phyloP scores from a whole-genome alignment of 169 alveolate genomes.

The Cardiosporidium cionae region DNA sequence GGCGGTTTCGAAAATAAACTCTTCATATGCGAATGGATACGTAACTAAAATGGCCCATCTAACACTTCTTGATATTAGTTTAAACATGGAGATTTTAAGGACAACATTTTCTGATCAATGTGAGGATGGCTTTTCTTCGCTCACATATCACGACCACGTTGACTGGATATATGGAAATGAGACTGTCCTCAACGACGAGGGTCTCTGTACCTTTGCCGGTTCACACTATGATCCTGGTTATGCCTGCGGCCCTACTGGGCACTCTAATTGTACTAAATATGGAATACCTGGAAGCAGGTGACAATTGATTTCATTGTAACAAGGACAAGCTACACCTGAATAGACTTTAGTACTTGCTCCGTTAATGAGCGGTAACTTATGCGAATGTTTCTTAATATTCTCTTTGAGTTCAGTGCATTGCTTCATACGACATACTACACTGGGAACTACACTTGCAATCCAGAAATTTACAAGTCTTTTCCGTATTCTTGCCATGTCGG shows the following conservation, averaged over 20 bases:
- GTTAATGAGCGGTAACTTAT: no score
- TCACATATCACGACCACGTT: neutral
- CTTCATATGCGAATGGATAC: neutral
- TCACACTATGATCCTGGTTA: constrained; percentile 11
- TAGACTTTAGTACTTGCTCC: no score
- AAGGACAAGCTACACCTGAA: no score
- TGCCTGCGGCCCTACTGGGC: constrained; percentile 7
- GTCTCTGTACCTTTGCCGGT: constrained; percentile 1
- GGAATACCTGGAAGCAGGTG: constrained; percentile 5
- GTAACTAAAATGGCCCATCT: neutral
- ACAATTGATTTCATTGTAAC: neutral
- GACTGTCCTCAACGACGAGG: neutral
- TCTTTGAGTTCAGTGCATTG: constrained; percentile 4
- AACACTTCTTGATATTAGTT: neutral
- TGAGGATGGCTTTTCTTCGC: neutral
- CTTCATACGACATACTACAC: neutral
- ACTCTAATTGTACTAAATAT: neutral
- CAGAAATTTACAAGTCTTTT: neutral
- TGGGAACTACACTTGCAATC: constrained; percentile 12
- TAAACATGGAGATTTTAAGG: neutral
- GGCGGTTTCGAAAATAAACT: neutral
- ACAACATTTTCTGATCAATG: neutral
- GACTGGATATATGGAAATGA: neutral
- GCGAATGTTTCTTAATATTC: no score
- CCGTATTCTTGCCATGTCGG: constrained; percentile 16